phyloP scores from a whole-genome alignment of 1,284 basidiomycete genomes.

The Phellinidium pouzarii region DNA sequence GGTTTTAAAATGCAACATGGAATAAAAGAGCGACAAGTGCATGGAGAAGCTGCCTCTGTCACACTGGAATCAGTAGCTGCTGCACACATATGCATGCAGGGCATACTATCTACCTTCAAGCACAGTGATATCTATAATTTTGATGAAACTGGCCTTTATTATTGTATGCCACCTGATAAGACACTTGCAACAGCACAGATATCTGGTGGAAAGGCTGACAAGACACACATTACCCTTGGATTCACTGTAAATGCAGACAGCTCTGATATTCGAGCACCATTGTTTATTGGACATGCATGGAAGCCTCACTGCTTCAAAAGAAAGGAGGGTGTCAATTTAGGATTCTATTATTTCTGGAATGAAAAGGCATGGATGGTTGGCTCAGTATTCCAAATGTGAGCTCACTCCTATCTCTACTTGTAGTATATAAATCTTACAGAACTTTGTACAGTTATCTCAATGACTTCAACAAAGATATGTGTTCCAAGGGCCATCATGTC shows the following conservation, averaged over 20 bases:
- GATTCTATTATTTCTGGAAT: conserved; percentile 32
- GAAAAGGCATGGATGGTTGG: conserved; percentile 32
- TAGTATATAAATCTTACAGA: neutral
- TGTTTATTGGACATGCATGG: conserved; percentile 31
- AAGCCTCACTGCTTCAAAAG: conserved; percentile 28
- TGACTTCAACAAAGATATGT: neutral
- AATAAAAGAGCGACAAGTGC: conserved; percentile 15
- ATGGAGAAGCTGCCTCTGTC: conserved; percentile 36
- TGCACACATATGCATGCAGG: conserved; percentile 20
- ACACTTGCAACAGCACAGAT: conserved; percentile 24
- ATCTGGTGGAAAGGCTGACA: conserved; percentile 28
- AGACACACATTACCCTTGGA: conserved; percentile 26
- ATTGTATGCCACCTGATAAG: conserved; percentile 26
- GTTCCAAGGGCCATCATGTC: neutral
- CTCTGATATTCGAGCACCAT: conserved; percentile 25
- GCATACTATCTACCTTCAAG: conserved; percentile 24
- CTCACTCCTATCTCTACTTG: neutral
- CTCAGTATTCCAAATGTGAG: conserved; percentile 30
- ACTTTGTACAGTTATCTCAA: neutral
- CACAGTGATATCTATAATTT: conserved; percentile 29
- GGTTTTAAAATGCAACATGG: neutral
- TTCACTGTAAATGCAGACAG: too few species aligned
- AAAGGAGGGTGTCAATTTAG: conserved; percentile 18
- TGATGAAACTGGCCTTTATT: conserved; percentile 31
- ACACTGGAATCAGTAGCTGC: conserved; percentile 24